phyloP scores from a whole-genome alignment of 139 green algal species.

The Eudorina sp. region DNA sequence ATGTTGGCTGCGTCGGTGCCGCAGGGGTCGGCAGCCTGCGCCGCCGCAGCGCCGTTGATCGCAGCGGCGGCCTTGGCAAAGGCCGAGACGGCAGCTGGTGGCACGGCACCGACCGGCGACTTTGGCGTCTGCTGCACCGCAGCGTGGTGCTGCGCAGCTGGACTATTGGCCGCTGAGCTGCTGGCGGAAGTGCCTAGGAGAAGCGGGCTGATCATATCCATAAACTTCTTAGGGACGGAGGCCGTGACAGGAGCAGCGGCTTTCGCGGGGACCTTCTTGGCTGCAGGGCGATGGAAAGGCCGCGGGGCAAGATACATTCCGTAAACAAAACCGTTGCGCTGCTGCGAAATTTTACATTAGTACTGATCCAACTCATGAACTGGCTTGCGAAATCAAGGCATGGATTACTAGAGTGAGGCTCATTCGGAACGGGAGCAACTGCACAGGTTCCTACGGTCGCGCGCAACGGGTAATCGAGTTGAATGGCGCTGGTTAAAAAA shows the following conservation, averaged over 20 bases:
- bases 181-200: slow-evolving; percentile 38
- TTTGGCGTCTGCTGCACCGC: slow-evolving; percentile 28
- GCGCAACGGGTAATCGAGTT: no score
- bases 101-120: not conserved
- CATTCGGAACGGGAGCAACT: no score
- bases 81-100: not conserved
- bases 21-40: not conserved
- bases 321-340: not conserved
- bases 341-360: no score
- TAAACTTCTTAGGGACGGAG: slow-evolving; percentile 51
- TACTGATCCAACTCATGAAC: no score
- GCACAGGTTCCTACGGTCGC: no score
- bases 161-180: slow-evolving; percentile 37
- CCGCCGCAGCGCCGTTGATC: not conserved
- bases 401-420: no score
- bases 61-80: slow-evolving; percentile 42
- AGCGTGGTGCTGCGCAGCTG: not conserved
- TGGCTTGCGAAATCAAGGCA: no score
- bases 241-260: not conserved
- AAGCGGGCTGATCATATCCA: slow-evolving; percentile 57
- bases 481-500: no score
- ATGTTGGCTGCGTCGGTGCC: not conserved
- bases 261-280: slow-evolving; percentile 34
- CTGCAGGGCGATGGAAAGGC: not conserved
- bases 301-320: not conserved